phyloP scores from a whole-genome alignment of 805 yeast species.

The Tetrapisispora fleetii region DNA sequence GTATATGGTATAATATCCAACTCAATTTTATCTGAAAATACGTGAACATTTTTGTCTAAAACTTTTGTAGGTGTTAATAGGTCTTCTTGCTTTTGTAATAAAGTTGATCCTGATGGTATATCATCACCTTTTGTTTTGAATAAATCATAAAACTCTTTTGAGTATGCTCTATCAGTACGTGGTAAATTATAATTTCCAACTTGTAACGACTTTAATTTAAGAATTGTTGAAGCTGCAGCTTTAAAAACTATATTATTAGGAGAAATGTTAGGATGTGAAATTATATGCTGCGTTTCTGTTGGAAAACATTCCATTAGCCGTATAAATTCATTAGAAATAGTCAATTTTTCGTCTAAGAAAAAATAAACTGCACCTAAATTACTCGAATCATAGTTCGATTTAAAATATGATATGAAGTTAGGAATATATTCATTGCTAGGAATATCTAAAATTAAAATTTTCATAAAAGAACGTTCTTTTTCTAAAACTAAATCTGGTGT shows the following conservation, averaged over 20 bases:
- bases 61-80: slow-evolving; percentile 9
- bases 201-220: slow-evolving; percentile 50
- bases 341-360: slow-evolving; percentile 56
- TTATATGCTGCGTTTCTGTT: slow-evolving; percentile 40
- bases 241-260: slow-evolving; percentile 52
- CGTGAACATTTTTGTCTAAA: slow-evolving; percentile 16
- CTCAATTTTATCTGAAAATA: slow-evolving; percentile 12
- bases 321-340: slow-evolving; percentile 34
- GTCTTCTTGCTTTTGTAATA: slow-evolving; percentile 16
- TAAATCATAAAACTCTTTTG: slow-evolving; percentile 25
- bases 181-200: slow-evolving; percentile 34
- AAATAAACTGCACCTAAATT: slow-evolving; percentile 55
- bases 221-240: slow-evolving; percentile 41
- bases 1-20: slow-evolving; percentile 19
- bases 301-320: slow-evolving; percentile 43
- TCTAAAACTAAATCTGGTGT: slow-evolving; percentile 66
- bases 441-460: slow-evolving; percentile 61
- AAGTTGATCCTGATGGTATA: slow-evolving; percentile 22
- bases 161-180: slow-evolving; percentile 19
- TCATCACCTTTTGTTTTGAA: slow-evolving; percentile 13
- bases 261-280: slow-evolving; percentile 62
- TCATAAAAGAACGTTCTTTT: slow-evolving; percentile 45
- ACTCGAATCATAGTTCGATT: slow-evolving; percentile 13
- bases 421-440: slow-evolving; percentile 41
- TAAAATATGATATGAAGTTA: slow-evolving; percentile 13